phyloP scores from a whole-genome alignment of 108 stramenopile genomes.

The Pseudonitzschia multiseries region DNA sequence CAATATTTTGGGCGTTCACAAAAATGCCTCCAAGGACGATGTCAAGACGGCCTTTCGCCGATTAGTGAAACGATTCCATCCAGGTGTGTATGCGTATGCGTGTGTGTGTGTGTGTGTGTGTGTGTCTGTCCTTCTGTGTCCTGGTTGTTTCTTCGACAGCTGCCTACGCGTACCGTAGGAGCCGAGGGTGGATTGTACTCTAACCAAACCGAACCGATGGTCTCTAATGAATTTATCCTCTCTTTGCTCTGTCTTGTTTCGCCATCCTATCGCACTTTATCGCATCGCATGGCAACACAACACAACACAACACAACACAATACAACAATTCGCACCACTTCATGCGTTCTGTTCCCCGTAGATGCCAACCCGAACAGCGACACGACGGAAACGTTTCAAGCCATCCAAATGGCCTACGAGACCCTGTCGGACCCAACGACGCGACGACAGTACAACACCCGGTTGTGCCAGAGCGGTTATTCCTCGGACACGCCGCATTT shows the following conservation, averaged over 20 bases:
- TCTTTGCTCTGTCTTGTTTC: too few species aligned
- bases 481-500: neutral
- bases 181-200: too few species aligned
- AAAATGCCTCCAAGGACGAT: slow-evolving; percentile 57
- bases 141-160: slow-evolving; percentile 5
- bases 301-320: neutral
- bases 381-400: slow-evolving; percentile 67
- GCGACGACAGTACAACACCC: slow-evolving; percentile 69
- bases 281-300: too few species aligned
- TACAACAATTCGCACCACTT: neutral
- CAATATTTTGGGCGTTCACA: slow-evolving; percentile 60
- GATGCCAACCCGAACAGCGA: slow-evolving; percentile 76
- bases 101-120: too few species aligned
- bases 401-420: slow-evolving; percentile 88
- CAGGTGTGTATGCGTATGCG: slow-evolving; percentile 31
- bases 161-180: too few species aligned
- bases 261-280: too few species aligned
- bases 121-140: neutral
- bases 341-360: slow-evolving; percentile 1
- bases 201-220: too few species aligned
- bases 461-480: neutral
- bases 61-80: slow-evolving; percentile 74
- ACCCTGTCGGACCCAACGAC: slow-evolving; percentile 81
- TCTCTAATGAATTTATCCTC: too few species aligned
- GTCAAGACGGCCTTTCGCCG: slow-evolving; percentile 86